A percentile compares a stretch with the other conserved stretches of the same genome.
Evolutionary conservation across 495 filamentous ascomycete genomes (phyloP).

Genomic region (Podospora appendiculata): DNA sequence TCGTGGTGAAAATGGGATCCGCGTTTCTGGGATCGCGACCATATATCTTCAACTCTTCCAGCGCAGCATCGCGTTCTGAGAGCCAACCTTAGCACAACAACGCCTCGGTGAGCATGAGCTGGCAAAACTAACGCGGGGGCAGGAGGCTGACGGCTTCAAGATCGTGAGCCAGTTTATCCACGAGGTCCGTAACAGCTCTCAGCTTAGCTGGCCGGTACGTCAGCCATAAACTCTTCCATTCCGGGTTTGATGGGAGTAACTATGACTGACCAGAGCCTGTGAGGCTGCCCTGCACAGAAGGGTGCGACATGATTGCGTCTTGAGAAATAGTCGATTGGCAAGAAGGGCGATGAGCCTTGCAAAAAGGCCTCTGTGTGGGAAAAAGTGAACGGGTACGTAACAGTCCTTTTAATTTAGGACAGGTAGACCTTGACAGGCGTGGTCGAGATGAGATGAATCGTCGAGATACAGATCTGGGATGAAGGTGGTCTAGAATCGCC

Average conservation of each 20-base stretch:
- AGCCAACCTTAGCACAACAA: constrained; percentile 1
- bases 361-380: too few relatives aligned
- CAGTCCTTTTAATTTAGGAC: too few relatives aligned
- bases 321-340: too few relatives aligned
- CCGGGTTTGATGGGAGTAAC: neutral
- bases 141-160: constrained; percentile 44
- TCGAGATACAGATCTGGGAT: too few relatives aligned
- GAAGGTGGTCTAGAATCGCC: too few relatives aligned
- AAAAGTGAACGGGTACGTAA: too few relatives aligned
- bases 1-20: constrained; percentile 71
- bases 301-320: neutral
- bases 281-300: constrained; percentile 6
- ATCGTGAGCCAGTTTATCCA: constrained; percentile 52
- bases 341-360: too few relatives aligned
- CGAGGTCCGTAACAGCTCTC: constrained; percentile 50
- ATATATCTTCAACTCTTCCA: constrained; percentile 73
- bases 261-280: constrained; percentile 12
- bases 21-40: constrained; percentile 63
- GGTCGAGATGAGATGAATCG: too few relatives aligned
- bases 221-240: neutral
- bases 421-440: too few relatives aligned
- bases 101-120: neutral
- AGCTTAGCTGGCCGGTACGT: constrained; percentile 47
- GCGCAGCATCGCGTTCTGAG: constrained; percentile 52
- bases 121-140: constrained; percentile 44